phyloP scores from a whole-genome alignment of 2,329 filamentous ascomycete species.

The Metarhizium humberi region DNA sequence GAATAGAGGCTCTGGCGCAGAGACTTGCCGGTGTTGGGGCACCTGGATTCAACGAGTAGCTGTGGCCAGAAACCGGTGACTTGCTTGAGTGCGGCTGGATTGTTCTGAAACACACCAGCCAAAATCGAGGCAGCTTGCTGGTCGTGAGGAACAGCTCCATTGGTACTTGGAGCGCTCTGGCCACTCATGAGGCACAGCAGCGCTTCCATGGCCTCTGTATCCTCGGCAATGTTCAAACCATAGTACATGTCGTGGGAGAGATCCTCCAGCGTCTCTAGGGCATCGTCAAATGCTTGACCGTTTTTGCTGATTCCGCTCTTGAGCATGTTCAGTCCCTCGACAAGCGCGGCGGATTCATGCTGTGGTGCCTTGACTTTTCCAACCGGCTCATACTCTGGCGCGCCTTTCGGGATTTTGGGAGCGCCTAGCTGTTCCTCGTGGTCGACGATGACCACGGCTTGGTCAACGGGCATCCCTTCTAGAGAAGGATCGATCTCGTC shows the following conservation, averaged over 20 bases:
- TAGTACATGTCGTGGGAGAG: constrained; percentile 63
- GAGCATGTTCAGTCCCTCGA: constrained; percentile 37
- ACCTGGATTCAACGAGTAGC: constrained; percentile 31
- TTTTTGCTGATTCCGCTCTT: constrained; percentile 29
- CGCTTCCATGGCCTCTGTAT: constrained; percentile 40
- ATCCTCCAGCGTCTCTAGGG: constrained; percentile 50
- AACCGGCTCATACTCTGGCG: constrained; percentile 47
- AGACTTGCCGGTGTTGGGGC: constrained; percentile 18
- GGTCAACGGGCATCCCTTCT: constrained; percentile 42
- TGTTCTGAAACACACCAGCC: constrained; percentile 53
- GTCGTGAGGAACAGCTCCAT: constrained; percentile 27
- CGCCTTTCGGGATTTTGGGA: constrained; percentile 33
- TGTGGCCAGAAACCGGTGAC: constrained; percentile 38
- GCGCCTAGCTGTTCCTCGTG: constrained; percentile 22
- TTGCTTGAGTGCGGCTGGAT: constrained; percentile 48
- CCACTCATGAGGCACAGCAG: constrained; percentile 46
- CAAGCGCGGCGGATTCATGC: constrained; percentile 19
- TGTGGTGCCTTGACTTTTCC: constrained; percentile 47
- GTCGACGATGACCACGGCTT: constrained; percentile 46
- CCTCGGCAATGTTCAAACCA: constrained; percentile 52
- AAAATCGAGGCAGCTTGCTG: constrained; percentile 49
- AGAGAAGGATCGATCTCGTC: constrained; percentile 37
- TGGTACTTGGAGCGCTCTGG: constrained; percentile 14
- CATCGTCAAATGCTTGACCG: constrained; percentile 32
- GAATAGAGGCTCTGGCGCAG: constrained; percentile 32